Evolutionary conservation across 352 stramenopile genomes (phyloP), one percentile per base, ranked within the genome.

Genomic region (Globisporangium middletonii): DNA sequence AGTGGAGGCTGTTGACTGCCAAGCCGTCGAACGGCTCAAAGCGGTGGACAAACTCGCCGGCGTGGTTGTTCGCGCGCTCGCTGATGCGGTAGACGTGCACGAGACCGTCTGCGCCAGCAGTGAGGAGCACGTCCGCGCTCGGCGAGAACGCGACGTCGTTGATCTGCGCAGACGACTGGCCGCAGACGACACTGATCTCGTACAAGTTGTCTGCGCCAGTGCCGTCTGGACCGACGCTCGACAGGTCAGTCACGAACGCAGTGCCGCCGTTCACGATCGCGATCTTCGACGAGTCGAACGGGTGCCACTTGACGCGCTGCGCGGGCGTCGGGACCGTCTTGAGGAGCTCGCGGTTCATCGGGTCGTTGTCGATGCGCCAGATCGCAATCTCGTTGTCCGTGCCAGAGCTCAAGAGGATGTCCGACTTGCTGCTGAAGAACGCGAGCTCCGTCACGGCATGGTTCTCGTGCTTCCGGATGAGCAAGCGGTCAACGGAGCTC

Each of bases 301-400:
- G 83, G 59, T 94, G 83, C 83, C 83, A 94, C 56, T 90, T 82
- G 11, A 92, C 82, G 38, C 78, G 81, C 62, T 91, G 81, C 8
- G 78, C 68, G 0, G 75, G 64, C 12, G 69, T 77, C 3, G 75
- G 76, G 26, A 94, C 59, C 9, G 81, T 60, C 57, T 89, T 89
- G 30, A 88, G 49, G 35, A 94, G 50, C 53, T 90, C 78, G 30
- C 75, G 69, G 48, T 69, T 82, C 77, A 94, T 80, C 16, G 82
- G 77, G 26, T 92, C 79, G 28, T 69, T 78, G 43, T 69, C 57
- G 23, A 94, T 86, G n/a, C 65, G 59, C 72, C 82, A 89, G 33
- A 94, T 70, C 18, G 84, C 78, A 55, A 94, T 86, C 56, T 85
- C 69, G 51, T 89, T 79, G 58, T 91, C 75, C 19, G 75, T 89